Base-by-base conservation (phyloP, 805 yeast genomes). In the Ogataea degrootiae region DNA sequence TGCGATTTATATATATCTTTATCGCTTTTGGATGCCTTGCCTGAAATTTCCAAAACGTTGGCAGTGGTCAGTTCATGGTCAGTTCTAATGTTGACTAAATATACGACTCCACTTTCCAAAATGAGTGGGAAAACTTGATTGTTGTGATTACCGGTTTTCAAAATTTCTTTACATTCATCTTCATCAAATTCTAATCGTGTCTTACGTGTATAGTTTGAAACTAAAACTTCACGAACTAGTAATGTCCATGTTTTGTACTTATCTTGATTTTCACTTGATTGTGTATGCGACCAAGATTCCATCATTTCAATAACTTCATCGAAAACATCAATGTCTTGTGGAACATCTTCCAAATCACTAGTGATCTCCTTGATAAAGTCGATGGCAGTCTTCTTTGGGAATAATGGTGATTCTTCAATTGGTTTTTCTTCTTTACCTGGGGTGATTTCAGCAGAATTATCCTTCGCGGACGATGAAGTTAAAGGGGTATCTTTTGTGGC, bases 81-180 rank as follows among this genome's bases (percentile, higher is more conserved):
- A 1, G 58, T 52, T 34, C 51, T 51, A 26, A 64, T 54, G 43
- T 66, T 65, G 35, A 67, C 55, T 39, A 67, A 47, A 47, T 59
- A 63, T 1, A 60, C 51, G 7, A 54, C 48, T 9, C 66, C 67
- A 45, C 56, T 61, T 43, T 64, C 67, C 38, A 63, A 49, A 6
- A 63, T 45, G 15, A 67, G 26, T 7, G 71, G 71, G 22, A 66
- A 57, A 1, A 67, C 55, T 45, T 66, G 67, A 46, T 61, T 65
- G 14, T 36, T 43, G 39, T 59, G 63, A 41, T 61, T 60, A 6
- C 51, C 59, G 17, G 57, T 49, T 37, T 51, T 47, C 21, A 66
- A 40, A 6, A 63, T 52, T 41, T 62, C 63, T 12, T 42, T 37
- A 12, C 58, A 55, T 51, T 61, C 64, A 5, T 53, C 60, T 40